phyloP scores from a whole-genome alignment of 148 eudicot genomes.

The Fagopyrum homotropicum region DNA sequence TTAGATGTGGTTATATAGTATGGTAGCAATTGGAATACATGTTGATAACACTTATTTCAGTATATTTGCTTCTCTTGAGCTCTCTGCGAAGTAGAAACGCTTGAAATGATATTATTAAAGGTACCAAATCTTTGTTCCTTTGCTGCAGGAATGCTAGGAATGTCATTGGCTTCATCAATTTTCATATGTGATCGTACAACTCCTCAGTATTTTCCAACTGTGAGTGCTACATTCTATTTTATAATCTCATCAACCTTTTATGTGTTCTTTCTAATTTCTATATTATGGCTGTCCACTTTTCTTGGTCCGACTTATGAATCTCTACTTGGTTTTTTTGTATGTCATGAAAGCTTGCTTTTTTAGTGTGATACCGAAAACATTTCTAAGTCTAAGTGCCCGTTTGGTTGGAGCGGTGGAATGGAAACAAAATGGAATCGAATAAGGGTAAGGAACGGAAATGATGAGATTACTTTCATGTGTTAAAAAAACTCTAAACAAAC shows the following conservation, averaged over 20 bases:
- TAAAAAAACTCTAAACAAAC: no score
- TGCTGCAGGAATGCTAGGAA: slow-evolving; percentile 53
- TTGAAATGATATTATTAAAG: neutral
- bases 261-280: neutral
- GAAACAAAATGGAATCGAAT: no score
- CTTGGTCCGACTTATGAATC: neutral
- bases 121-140: neutral
- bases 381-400: neutral
- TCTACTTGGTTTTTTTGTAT: neutral
- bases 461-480: no score
- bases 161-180: slow-evolving; percentile 32
- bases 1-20: neutral
- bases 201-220: slow-evolving; percentile 21
- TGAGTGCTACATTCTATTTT: slow-evolving; percentile 24
- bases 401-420: no score
- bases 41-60: neutral
- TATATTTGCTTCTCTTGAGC: neutral
- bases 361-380: neutral
- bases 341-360: neutral
- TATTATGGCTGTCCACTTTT: neutral
- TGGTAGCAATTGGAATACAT: neutral
- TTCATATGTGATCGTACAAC: slow-evolving; percentile 27
- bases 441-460: no score
- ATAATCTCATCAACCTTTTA: neutral
- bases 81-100: neutral